Conservation (phyloP, 2,329 filamentous ascomycete genomes). For the Diplodia seriata region DNA sequence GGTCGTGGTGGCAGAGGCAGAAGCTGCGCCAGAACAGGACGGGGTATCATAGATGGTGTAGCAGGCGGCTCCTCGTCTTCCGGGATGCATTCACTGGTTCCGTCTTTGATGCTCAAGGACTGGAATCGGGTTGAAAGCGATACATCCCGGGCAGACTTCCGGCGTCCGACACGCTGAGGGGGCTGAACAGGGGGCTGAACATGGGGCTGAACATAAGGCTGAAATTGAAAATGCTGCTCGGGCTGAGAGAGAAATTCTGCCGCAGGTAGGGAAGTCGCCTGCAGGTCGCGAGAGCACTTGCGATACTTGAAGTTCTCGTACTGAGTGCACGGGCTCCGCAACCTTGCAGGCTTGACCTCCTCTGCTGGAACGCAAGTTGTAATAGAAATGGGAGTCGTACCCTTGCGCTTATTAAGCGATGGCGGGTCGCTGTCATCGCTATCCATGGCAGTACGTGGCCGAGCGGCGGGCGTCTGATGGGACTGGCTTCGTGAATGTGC, state of each 20-base stretch:
- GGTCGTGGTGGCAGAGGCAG: constrained; percentile 32
- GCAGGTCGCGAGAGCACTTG: neutral
- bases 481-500: constrained; percentile 58
- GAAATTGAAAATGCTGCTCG: constrained; percentile 6
- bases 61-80: constrained; percentile 29
- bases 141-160: constrained; percentile 25
- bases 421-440: constrained; percentile 51
- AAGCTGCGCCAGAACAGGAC: constrained; percentile 32
- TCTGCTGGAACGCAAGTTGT: constrained; percentile 38
- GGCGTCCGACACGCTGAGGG: neutral
- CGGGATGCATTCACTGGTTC: constrained; percentile 19
- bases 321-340: constrained; percentile 1
- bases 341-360: constrained; percentile 7
- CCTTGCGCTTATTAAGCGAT: constrained; percentile 49
- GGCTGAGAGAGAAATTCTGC: neutral
- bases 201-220: constrained; percentile 5
- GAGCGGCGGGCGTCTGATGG: constrained; percentile 43
- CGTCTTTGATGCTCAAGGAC: constrained; percentile 17
- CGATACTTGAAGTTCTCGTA: constrained; percentile 2
- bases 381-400: constrained; percentile 53
- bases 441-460: constrained; percentile 50
- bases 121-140: constrained; percentile 19
- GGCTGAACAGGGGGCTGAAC: constrained; percentile 12
- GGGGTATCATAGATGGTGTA: constrained; percentile 31
- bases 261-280: neutral